phyloP scores from a whole-genome alignment of 1,284 basidiomycete genomes.

The Xerocomus nothofagi region DNA sequence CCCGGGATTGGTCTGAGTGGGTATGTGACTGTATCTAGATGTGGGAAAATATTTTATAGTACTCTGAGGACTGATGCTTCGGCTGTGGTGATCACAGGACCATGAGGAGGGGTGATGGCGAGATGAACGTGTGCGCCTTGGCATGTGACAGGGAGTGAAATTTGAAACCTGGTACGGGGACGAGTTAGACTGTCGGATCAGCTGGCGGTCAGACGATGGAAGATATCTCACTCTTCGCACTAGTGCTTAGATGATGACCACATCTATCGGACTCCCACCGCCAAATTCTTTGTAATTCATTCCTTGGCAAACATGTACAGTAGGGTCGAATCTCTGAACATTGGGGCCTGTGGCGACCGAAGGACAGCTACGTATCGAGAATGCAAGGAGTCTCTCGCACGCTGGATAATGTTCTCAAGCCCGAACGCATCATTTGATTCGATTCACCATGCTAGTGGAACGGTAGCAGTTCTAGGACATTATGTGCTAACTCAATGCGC shows the following conservation, averaged over 20 bases:
- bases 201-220: not conserved
- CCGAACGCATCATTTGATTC: not conserved
- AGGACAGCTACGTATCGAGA: constrained; percentile 12
- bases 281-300: constrained; percentile 85
- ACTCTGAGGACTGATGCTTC: constrained; percentile 70
- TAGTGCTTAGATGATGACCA: constrained; percentile 87
- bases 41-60: constrained; percentile 29
- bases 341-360: constrained; percentile 53
- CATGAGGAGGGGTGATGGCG: constrained; percentile 41
- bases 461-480: constrained; percentile 16
- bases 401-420: not conserved
- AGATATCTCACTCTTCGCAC: constrained; percentile 57
- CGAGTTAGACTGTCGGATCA: constrained; percentile 3
- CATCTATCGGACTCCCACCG: constrained; percentile 86
- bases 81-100: constrained; percentile 42
- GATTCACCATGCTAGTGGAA: not conserved
- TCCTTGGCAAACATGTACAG: constrained; percentile 68
- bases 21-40: constrained; percentile 32
- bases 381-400: no score
- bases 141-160: constrained; percentile 48
- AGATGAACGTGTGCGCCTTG: constrained; percentile 39
- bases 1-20: constrained; percentile 52
- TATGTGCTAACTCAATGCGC: constrained; percentile 28
- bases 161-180: constrained; percentile 69
- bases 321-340: constrained; percentile 67